Conservation (phyloP, 176 grass and related monocot species). For the Hyparrhenia diplandra region DNA sequence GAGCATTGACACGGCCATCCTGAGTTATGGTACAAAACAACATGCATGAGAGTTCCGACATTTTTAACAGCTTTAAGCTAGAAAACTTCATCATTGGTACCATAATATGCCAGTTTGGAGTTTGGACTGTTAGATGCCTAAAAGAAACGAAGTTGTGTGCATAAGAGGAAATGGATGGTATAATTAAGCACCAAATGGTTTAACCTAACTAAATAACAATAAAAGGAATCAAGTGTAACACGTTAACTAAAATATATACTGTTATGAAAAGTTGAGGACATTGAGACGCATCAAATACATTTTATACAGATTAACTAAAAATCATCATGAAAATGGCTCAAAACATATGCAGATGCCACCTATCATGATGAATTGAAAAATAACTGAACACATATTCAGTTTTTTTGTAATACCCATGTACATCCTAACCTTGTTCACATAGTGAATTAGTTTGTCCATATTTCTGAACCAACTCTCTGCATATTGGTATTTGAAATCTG, state of each 20-base stretch:
- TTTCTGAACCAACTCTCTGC: constrained; percentile 95
- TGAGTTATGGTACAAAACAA: constrained; percentile 34
- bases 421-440: constrained; percentile 86
- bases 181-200: neutral
- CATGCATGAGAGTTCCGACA: constrained; percentile 21
- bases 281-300: constrained; percentile 3
- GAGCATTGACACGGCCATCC: constrained; percentile 95
- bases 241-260: neutral
- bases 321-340: neutral
- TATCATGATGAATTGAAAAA: neutral
- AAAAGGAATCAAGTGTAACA: constrained; percentile 13
- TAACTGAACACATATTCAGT: neutral
- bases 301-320: constrained; percentile 20
- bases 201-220: neutral
- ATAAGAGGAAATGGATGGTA: neutral
- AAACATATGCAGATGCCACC: neutral
- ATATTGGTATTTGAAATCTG: constrained; percentile 99
- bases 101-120: neutral
- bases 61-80: neutral
- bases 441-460: constrained; percentile 96
- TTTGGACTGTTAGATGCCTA: neutral
- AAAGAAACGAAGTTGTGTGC: neutral
- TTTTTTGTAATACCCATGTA: neutral
- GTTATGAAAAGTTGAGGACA: neutral
- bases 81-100: neutral